A percentile compares a stretch with the other conserved stretches of the same genome.
phyloP scores from a whole-genome alignment of 192 early-diverging fungal species.

The Backusella australiensis region DNA sequence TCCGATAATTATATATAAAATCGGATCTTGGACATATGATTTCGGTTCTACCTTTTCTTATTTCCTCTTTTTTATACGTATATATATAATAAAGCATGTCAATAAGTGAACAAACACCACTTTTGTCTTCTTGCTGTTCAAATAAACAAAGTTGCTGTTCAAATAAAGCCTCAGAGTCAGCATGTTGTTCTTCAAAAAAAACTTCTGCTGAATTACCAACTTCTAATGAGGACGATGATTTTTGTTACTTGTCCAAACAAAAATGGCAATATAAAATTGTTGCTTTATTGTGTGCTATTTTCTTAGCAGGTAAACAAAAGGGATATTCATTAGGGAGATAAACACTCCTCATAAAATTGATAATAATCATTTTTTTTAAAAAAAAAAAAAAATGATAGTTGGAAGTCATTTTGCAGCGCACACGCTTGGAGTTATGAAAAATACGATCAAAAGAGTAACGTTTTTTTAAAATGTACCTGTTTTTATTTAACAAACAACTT shows the following conservation, averaged over 20 bases:
- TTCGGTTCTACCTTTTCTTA: neutral
- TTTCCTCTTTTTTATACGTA: neutral
- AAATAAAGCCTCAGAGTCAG: neutral
- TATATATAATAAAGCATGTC: neutral
- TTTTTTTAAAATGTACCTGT: too few relatives aligned
- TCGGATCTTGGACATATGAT: neutral
- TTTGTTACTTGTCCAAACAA: slow-evolving; percentile 23
- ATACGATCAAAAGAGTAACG: slow-evolving; percentile 71
- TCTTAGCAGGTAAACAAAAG: slow-evolving; percentile 52
- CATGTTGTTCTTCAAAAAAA: slow-evolving; percentile 17
- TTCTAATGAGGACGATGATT: slow-evolving; percentile 14
- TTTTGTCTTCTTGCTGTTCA: neutral
- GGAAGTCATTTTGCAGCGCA: slow-evolving; percentile 76
- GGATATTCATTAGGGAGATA: too few relatives aligned
- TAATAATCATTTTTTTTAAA: neutral
- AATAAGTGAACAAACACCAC: slow-evolving; percentile 11
- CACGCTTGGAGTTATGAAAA: slow-evolving; percentile 71
- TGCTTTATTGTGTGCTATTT: slow-evolving; percentile 57
- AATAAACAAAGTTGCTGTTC: slow-evolving; percentile 10
- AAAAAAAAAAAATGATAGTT: slow-evolving; percentile 37
- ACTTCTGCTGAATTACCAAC: neutral
- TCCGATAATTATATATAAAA: neutral
- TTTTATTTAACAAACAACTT: neutral
- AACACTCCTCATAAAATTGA: neutral
- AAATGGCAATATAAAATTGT: slow-evolving; percentile 52